Evolutionary conservation across 306 rosid genomes (phyloP), one percentile per base, ranked within the genome.

Genomic region (Mimosa bimucronata): DNA sequence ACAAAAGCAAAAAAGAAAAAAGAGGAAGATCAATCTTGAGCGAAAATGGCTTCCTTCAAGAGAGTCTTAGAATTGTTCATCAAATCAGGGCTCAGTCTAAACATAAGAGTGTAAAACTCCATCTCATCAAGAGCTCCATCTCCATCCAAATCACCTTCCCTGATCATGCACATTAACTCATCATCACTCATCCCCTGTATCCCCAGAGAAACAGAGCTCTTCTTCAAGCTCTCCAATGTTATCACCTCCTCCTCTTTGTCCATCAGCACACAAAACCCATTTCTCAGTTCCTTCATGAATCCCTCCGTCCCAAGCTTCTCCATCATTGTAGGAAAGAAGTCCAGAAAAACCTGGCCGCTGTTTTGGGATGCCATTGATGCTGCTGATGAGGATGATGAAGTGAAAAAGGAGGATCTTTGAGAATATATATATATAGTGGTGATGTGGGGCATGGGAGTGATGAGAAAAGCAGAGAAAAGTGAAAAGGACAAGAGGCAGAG

Each of bases 101-200:
- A 86, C 98, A 92, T 92, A 57, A 94, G 94, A 3, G 90, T 91
- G 44, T 90, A 94, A 60, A 94, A 94, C 82, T 92, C 98, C 96
- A 88, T 89, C 82, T 92, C 93, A 69, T 80, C 77, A 42, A 94
- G 85, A 66, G 90, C 91, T 6, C 90, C 94, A 85, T 92, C 94
- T 0, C 94, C 94, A 76, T 94, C 97, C 61, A 85, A 57, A 82
- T 94, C 98, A 6, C 98, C 97, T 90, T 92, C 97, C 75, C 82
- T 86, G 30, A 91, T 77, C 98, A 92, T 92, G 69, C 88, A 81
- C 87, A 31, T 79, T 25, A 91, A 41, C 77, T 94, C 98, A 4
- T 92, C 97, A 14, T 90, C 93, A 8, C 85, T 85, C 91, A 91
- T 85, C 12, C 88, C 93, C 25, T 91, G 82, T 83, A 94, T 69